Conservation (phyloP, 192 early-diverging fungal genomes). For the Coemansia sp. region DNA sequence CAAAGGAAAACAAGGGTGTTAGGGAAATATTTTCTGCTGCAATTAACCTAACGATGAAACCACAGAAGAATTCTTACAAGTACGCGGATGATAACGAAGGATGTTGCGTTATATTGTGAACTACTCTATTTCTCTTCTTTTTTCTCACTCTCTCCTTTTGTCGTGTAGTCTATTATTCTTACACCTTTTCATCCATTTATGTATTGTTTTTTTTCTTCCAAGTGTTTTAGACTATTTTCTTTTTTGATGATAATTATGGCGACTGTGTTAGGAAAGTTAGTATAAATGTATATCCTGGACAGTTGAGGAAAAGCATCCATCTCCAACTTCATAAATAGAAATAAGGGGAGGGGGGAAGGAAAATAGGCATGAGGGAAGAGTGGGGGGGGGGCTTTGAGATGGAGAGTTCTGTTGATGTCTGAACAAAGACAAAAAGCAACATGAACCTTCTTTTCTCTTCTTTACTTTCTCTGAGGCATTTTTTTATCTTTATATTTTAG, state of each 20-base stretch:
- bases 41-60: conserved; percentile 28
- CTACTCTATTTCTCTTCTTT: background rate
- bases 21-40: conserved; percentile 83
- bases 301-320: no score
- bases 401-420: no score
- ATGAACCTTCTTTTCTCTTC: no score
- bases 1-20: conserved; percentile 78
- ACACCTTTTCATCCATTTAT: background rate
- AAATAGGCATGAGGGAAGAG: no score
- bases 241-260: background rate
- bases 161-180: background rate
- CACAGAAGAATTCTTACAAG: conserved; percentile 1
- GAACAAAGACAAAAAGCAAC: no score
- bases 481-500: no score
- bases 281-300: no score
- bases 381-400: no score
- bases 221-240: background rate
- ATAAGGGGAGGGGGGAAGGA: no score
- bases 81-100: conserved; percentile 13
- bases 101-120: conserved; percentile 37
- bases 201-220: conserved; percentile 4
- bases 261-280: no score
- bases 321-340: no score
- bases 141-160: background rate
- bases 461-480: no score